A percentile compares a stretch with the other conserved stretches of the same genome.
Conservation (phyloP, 1,139 yeast species). For the Lodderomyces theae region DNA sequence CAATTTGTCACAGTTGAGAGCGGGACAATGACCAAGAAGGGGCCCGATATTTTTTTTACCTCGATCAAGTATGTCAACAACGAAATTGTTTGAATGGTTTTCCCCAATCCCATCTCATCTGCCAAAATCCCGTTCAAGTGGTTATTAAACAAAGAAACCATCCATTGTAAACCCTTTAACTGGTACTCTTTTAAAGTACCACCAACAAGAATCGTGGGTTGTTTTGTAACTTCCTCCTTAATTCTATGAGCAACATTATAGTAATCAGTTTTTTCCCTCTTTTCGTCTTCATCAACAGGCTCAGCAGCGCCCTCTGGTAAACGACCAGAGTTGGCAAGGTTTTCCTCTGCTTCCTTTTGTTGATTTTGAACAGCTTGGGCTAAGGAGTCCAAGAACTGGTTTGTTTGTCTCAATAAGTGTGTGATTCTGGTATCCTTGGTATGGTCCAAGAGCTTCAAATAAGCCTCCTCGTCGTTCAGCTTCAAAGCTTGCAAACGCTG, state of each 20-base stretch:
- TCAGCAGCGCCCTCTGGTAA: constrained; percentile 17
- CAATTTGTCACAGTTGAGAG: constrained; percentile 81
- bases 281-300: constrained; percentile 39
- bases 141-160: constrained; percentile 92
- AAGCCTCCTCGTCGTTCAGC: constrained; percentile 83
- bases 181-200: constrained; percentile 93
- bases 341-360: constrained; percentile 56
- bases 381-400: constrained; percentile 69
- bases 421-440: constrained; percentile 84
- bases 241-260: constrained; percentile 78
- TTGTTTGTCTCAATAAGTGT: constrained; percentile 73
- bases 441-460: constrained; percentile 73
- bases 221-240: constrained; percentile 61
- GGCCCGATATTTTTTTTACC: constrained; percentile 70
- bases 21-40: constrained; percentile 79
- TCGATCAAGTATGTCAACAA: constrained; percentile 83
- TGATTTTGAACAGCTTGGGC: constrained; percentile 77
- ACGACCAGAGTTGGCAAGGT: constrained; percentile 18
- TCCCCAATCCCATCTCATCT: constrained; percentile 98
- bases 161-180: constrained; percentile 93
- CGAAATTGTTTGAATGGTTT: constrained; percentile 92
- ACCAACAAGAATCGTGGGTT: constrained; percentile 71
- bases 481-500: constrained; percentile 85
- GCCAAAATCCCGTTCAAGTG: constrained; percentile 93
- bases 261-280: constrained; percentile 64